Conservation (phyloP, 768 basidiomycete species). For the Russula foetens region DNA sequence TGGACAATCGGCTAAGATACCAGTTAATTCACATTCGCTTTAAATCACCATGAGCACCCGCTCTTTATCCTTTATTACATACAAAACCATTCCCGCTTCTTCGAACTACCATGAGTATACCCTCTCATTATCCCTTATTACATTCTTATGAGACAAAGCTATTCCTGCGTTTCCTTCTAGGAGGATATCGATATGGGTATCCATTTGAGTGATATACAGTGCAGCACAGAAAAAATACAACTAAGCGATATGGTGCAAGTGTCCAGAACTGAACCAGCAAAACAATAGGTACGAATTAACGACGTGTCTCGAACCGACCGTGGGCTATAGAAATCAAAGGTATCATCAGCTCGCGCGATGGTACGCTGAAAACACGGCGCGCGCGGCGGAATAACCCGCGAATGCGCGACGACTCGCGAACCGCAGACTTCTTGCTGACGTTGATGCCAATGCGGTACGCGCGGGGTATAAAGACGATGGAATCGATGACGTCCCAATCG, state of each 20-base stretch:
- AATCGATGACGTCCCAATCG: not conserved
- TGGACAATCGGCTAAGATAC: too few relatives aligned
- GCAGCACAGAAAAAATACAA: too few relatives aligned
- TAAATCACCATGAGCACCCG: too few relatives aligned
- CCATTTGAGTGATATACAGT: not conserved
- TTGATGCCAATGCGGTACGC: too few relatives aligned
- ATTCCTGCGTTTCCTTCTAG: not conserved
- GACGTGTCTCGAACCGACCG: too few relatives aligned
- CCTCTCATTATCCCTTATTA: not conserved
- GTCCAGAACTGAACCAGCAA: not conserved
- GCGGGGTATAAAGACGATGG: constrained; percentile 2
- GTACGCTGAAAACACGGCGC: not conserved
- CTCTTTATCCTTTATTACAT: too few relatives aligned
- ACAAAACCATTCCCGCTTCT: too few relatives aligned
- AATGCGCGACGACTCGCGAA: not conserved
- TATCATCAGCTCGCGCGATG: not conserved
- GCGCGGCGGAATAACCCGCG: not conserved
- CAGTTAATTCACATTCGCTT: too few relatives aligned
- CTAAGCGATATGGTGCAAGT: not conserved
- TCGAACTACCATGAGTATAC: too few relatives aligned
- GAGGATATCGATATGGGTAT: not conserved
- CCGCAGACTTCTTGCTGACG: not conserved
- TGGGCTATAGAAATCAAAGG: not conserved
- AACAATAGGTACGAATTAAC: not conserved
- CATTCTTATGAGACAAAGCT: not conserved